A percentile compares a stretch with the other conserved stretches of the same genome.
Evolutionary conservation across 1,139 yeast genomes (phyloP).

Genomic region (Debaryomycetaceae sp.): DNA sequence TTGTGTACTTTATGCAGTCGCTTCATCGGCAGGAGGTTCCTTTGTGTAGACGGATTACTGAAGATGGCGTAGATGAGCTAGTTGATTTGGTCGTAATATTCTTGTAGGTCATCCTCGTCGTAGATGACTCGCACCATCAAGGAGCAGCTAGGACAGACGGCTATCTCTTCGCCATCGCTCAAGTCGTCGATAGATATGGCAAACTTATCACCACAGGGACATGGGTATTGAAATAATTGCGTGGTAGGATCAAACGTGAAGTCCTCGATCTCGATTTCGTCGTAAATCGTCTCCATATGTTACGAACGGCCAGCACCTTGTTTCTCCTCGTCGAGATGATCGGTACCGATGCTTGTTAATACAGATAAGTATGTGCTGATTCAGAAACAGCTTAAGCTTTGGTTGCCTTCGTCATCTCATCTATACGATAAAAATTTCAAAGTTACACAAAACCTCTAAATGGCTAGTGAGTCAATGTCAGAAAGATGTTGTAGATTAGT

Average conservation of each 20-base stretch:
- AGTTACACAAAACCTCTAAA: not conserved
- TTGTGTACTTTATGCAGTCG: too few relatives aligned
- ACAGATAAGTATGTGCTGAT: too few relatives aligned
- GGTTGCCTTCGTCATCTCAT: not conserved
- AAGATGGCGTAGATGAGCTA: not conserved
- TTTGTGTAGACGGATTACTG: too few relatives aligned
- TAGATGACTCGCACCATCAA: slow-evolving; percentile 88
- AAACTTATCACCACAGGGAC: slow-evolving; percentile 97
- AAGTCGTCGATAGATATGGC: slow-evolving; percentile 84
- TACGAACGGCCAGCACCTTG: too few relatives aligned
- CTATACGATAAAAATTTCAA: not conserved
- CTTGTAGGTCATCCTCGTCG: slow-evolving; percentile 52
- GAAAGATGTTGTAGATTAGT: too few relatives aligned
- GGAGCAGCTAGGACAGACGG: slow-evolving; percentile 96
- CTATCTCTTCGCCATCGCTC: slow-evolving; percentile 87
- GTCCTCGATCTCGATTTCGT: slow-evolving; percentile 95
- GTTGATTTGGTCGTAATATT: slow-evolving; percentile 22
- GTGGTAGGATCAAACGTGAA: slow-evolving; percentile 83
- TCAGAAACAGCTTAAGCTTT: not conserved
- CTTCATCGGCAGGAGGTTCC: too few relatives aligned
- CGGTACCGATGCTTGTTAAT: too few relatives aligned
- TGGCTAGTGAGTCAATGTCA: too few relatives aligned
- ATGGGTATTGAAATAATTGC: slow-evolving; percentile 86
- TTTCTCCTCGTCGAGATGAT: too few relatives aligned
- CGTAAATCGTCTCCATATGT: slow-evolving; percentile 46